Conservation (phyloP, 2,329 filamentous ascomycete species). For the Knufia petricola region DNA sequence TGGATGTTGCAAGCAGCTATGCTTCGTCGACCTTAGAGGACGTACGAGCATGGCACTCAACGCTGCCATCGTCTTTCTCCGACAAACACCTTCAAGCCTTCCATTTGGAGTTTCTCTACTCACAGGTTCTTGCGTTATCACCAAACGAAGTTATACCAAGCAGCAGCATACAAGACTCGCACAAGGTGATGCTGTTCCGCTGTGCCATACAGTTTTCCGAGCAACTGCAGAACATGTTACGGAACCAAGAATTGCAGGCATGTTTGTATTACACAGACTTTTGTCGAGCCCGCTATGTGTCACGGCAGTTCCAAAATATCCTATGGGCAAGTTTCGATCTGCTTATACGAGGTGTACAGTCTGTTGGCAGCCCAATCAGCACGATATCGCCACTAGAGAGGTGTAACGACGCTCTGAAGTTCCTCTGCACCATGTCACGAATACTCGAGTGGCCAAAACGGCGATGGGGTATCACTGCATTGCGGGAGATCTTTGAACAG, state of each 20-base stretch:
- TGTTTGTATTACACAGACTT: constrained; percentile 84
- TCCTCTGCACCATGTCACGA: constrained; percentile 18
- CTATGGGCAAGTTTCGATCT: constrained; percentile 45
- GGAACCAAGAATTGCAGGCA: constrained; percentile 48
- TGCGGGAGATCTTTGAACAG: constrained; percentile 20
- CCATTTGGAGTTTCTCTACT: constrained; percentile 81
- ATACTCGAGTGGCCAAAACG: constrained; percentile 20
- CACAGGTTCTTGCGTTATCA: constrained; percentile 79
- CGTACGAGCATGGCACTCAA: constrained; percentile 68
- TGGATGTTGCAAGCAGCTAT: constrained; percentile 51
- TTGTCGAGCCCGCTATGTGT: constrained; percentile 66
- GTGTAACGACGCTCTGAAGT: constrained; percentile 16
- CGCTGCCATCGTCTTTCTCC: constrained; percentile 58
- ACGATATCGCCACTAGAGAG: constrained; percentile 15
- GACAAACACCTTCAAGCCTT: constrained; percentile 64
- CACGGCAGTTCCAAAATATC: constrained; percentile 47
- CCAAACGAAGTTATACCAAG: constrained; percentile 62
- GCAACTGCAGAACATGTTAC: constrained; percentile 59
- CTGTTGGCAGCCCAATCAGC: constrained; percentile 7
- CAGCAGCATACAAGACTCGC: constrained; percentile 58
- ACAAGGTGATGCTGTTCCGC: constrained; percentile 74
- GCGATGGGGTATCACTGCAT: constrained; percentile 19
- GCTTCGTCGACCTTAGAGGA: constrained; percentile 39
- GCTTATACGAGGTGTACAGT: constrained; percentile 26
- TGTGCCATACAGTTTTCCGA: constrained; percentile 74